phyloP scores from a whole-genome alignment of 306 rosid genomes.

The Rosa multiflora region DNA sequence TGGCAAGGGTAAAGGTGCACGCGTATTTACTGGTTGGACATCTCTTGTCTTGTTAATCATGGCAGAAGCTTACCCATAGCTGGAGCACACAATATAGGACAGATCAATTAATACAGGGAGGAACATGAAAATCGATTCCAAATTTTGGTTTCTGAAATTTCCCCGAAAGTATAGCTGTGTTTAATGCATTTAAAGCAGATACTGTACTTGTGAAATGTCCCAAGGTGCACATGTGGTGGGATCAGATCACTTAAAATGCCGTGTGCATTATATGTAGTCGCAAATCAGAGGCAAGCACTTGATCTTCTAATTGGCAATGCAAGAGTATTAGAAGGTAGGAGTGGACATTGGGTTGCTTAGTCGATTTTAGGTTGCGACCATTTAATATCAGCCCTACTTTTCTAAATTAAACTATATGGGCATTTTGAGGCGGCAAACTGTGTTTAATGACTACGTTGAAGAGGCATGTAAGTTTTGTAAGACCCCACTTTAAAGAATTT shows the following conservation, averaged over 20 bases:
- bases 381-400: too few species aligned
- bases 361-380: too few species aligned
- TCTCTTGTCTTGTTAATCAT: slow-evolving; percentile 76
- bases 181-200: not conserved
- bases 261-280: not conserved
- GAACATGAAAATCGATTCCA: not conserved
- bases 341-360: too few species aligned
- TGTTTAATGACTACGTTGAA: too few species aligned
- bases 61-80: slow-evolving; percentile 69
- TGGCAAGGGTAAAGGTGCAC: slow-evolving; percentile 89
- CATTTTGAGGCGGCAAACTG: too few species aligned
- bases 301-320: not conserved
- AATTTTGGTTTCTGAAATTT: not conserved
- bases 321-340: not conserved
- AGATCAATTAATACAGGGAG: not conserved
- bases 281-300: not conserved
- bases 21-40: slow-evolving; percentile 91
- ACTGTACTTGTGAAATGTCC: not conserved
- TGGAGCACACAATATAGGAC: slow-evolving; percentile 13
- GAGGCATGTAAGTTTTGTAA: too few species aligned
- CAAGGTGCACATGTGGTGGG: not conserved
- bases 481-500: too few species aligned
- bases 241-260: not conserved
- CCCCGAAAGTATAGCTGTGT: not conserved
- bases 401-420: too few species aligned